Evolutionary conservation across 805 yeast species (phyloP).

Genomic region (Nakazawaea wickerhamii): DNA sequence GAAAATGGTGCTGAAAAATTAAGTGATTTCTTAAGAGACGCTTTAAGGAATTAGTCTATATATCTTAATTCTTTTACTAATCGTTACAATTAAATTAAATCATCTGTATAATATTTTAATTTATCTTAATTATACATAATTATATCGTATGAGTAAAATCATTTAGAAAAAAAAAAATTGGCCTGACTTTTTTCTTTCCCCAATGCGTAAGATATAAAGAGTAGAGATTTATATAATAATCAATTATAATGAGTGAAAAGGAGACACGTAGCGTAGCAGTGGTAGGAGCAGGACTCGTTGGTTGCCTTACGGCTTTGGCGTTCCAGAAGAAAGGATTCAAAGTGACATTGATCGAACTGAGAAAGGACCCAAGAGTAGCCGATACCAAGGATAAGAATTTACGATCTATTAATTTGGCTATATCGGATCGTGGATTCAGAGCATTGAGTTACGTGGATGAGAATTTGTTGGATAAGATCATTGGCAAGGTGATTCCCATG

Average conservation of each 20-base stretch:
- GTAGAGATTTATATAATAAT: not conserved
- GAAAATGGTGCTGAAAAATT: constrained; percentile 92
- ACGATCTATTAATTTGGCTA: constrained; percentile 80
- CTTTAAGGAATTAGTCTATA: constrained; percentile 40
- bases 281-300: constrained; percentile 90
- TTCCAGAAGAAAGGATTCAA: constrained; percentile 64
- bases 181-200: not conserved
- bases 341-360: constrained; percentile 67
- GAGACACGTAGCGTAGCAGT: constrained; percentile 42
- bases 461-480: constrained; percentile 48
- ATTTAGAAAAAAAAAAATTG: not conserved
- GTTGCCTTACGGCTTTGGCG: constrained; percentile 79
- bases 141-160: not conserved
- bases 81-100: not conserved
- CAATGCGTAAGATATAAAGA: no score
- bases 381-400: constrained; percentile 32
- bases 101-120: not conserved
- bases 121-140: not conserved
- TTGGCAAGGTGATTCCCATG: constrained; percentile 73
- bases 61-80: constrained; percentile 11
- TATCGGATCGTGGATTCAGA: constrained; percentile 76
- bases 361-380: constrained; percentile 56
- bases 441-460: constrained; percentile 61
- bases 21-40: constrained; percentile 82
- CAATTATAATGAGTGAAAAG: not conserved